Percentiles rank a stretch among this genome's conserved stretches.
These are phyloP conservation scores for Lojkania enalia DNA, from an alignment of 2,329 filamentous ascomycete genomes.

Conservation along the genomic window DNA sequence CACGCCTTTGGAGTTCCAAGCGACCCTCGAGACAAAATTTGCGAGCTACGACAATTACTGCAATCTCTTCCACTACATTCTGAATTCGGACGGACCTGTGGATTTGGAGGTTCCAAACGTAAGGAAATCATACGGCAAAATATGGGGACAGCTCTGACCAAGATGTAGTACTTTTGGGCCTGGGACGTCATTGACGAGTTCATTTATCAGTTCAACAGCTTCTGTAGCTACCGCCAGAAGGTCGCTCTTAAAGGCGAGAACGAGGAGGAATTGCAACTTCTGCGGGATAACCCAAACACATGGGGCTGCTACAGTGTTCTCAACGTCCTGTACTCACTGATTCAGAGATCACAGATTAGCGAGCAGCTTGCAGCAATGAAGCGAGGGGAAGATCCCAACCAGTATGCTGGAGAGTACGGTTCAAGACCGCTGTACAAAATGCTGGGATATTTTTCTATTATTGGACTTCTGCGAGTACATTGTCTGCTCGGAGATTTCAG, in stretches of 20 bases:
- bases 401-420: conserved; percentile 93
- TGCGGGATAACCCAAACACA: conserved; percentile 96
- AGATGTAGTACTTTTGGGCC: conserved; percentile 89
- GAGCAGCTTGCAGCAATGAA: conserved; percentile 96
- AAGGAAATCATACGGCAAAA: conserved; percentile 49
- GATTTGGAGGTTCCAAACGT: conserved; percentile 96
- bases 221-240: conserved; percentile 94
- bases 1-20: conserved; percentile 93
- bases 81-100: conserved; percentile 98
- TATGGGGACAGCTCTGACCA: conserved; percentile 9
- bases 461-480: conserved; percentile 93
- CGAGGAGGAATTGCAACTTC: conserved; percentile 87
- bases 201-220: conserved; percentile 99
- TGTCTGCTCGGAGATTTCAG: conserved; percentile 96
- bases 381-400: conserved; percentile 84
- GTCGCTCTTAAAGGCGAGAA: conserved; percentile 82
- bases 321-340: conserved; percentile 98
- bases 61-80: conserved; percentile 97
- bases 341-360: conserved; percentile 96
- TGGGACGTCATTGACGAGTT: conserved; percentile 99
- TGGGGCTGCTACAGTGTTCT: conserved; percentile 99
- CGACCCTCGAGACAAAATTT: conserved; percentile 94
- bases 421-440: conserved; percentile 94
- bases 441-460: conserved; percentile 99
- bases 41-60: conserved; percentile 99